Conservation (phyloP, 768 basidiomycete species). For the Solioccasus polychromus region DNA sequence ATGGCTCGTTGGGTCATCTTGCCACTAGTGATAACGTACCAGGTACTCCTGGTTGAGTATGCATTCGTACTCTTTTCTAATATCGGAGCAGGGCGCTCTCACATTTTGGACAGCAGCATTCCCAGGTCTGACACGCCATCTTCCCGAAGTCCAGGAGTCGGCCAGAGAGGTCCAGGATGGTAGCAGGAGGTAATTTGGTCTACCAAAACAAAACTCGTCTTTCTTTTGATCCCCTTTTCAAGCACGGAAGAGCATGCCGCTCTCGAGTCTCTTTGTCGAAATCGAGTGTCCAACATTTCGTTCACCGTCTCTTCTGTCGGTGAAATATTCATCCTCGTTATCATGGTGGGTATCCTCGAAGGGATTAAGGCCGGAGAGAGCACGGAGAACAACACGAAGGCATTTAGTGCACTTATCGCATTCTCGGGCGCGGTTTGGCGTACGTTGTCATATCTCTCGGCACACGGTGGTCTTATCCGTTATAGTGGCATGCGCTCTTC, state of each 20-base stretch:
- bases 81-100: conserved; percentile 47
- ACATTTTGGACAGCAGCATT: conserved; percentile 87
- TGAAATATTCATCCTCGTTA: conserved; percentile 63
- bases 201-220: not conserved
- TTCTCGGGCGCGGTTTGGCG: conserved; percentile 78
- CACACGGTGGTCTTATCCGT: not conserved
- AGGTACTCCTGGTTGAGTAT: conserved; percentile 34
- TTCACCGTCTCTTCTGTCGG: conserved; percentile 69
- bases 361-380: conserved; percentile 58
- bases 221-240: not conserved
- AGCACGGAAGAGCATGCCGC: conserved; percentile 51
- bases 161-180: conserved; percentile 37
- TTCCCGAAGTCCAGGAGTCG: conserved; percentile 65
- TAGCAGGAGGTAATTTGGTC: conserved; percentile 45
- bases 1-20: not conserved
- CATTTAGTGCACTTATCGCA: conserved; percentile 74
- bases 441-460: conserved; percentile 30
- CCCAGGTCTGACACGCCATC: conserved; percentile 67
- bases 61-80: not conserved
- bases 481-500: conserved; percentile 61
- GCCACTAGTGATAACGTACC: conserved; percentile 64
- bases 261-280: conserved; percentile 63
- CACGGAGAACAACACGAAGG: conserved; percentile 69
- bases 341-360: conserved; percentile 76
- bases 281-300: conserved; percentile 73